Evolutionary conservation across 352 stramenopile genomes (phyloP), one percentile per base, ranked within the genome.

Genomic region (Pythium brassicae): DNA sequence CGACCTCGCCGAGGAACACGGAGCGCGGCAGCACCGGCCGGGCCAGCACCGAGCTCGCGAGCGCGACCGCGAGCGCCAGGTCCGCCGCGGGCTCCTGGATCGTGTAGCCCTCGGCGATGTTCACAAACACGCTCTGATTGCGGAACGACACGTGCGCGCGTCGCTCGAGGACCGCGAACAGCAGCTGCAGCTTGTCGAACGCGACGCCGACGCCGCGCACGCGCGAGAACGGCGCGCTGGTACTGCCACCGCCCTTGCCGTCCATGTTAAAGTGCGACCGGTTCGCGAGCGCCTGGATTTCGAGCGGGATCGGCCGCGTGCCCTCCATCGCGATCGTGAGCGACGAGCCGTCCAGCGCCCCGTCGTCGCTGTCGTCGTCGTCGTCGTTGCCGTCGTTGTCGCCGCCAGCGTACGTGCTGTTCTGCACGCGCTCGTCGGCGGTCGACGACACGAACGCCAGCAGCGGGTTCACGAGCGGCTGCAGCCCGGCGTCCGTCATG

Each of bases 81-180:
- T 95, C 84, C 0, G 86, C 86, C 0, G 82, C 78, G 10, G 84
- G 86, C 50, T 94, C 86, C 29, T 92, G 76, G 59, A 95, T 87
- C 39, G 70, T 81, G 55, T 92, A 94, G 11, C 85, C 85, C 53
- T 94, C 80, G 8, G 85, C 83, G 45, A 94, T 74, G 57, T 94
- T 94, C 44, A 94, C 83, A 68, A 94, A 95, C 25, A 93, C 81
- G 62, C 72, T 91, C 62, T 85, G 76, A 61, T 87, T 80, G 25
- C 72, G 72, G 37, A 89, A 92, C 53, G 80, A 90, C 8, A 95
- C 58, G 14, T 54, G 75, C 2, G 77, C 80, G 7, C 94, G 87
- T 61, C 98, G 98, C 64, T 98, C 91, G n/a, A 99, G 70, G 9
- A 99, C 95, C 1, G 95, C 95, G 26, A 99, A 87, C 10, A 99